A percentile compares a stretch with the other conserved stretches of the same genome.
Conservation (phyloP, 352 stramenopile species). For the Bremia lactucae region DNA sequence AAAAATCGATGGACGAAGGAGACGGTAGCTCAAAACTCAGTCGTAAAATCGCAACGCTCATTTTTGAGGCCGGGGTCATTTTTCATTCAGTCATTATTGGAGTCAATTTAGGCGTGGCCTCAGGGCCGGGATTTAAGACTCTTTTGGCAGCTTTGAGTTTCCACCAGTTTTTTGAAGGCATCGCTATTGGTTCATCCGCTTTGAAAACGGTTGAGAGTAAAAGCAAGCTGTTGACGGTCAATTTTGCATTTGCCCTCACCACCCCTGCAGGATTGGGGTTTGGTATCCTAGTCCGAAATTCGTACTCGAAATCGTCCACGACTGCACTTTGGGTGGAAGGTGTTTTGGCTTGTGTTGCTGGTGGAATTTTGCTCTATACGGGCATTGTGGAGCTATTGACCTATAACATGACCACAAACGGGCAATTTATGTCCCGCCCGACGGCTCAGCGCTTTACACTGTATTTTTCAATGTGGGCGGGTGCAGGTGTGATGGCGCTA, state of each 20-base stretch:
- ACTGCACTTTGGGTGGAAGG: constrained; percentile 52
- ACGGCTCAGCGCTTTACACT: constrained; percentile 22
- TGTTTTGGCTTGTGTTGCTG: constrained; percentile 50
- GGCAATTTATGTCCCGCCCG: constrained; percentile 28
- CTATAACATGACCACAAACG: constrained; percentile 59
- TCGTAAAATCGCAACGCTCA: constrained; percentile 29
- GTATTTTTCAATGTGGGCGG: constrained; percentile 34
- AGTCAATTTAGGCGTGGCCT: constrained; percentile 44
- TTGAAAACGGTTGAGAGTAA: constrained; percentile 21
- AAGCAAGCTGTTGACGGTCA: constrained; percentile 32
- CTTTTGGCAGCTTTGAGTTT: constrained; percentile 48
- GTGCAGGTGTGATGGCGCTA: constrained; percentile 43
- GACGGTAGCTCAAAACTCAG: constrained; percentile 2
- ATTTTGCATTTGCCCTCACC: constrained; percentile 39
- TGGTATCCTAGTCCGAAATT: constrained; percentile 40
- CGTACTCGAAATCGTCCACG: constrained; percentile 33
- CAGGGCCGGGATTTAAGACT: constrained; percentile 36
- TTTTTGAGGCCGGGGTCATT: constrained; percentile 49
- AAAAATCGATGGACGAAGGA: background rate
- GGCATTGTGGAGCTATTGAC: constrained; percentile 55
- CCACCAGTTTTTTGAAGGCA: constrained; percentile 69
- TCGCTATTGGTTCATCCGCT: constrained; percentile 40
- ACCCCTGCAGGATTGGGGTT: constrained; percentile 47
- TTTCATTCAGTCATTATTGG: constrained; percentile 69
- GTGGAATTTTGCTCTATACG: constrained; percentile 62